Evolutionary conservation across 257 asterid genomes (phyloP), one percentile per base, ranked within the genome.

Genomic region (Marsdenia floribunda): DNA sequence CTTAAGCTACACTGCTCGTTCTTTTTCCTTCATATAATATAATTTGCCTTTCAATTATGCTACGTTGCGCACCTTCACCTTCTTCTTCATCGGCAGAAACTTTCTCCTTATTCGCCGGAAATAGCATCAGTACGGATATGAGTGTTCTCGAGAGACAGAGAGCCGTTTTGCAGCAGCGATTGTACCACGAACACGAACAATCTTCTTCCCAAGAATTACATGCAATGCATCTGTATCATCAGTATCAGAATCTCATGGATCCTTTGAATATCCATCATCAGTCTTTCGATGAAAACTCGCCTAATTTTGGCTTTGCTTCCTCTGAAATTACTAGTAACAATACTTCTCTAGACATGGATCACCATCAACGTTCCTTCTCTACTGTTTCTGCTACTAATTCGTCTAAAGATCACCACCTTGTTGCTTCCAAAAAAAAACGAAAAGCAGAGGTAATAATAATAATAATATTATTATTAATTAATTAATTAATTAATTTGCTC

Each of bases 91-190:
- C 77, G 19, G 75, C 77, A 42, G 73, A 77, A 72, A 78, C 68
- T 59, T 67, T 72, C 59, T 8, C 71, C 50, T 21, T 55, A 21
- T 74, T n/a, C 54, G 68, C 40, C 57, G 68, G 73, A 13, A 65
- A 81, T 79, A 80, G 49, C 6, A 7, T 0, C 33, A 9, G 16
- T 37, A 38, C 53, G 15, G 88, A 86, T 54, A 70, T 81, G 55
- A 86, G 79, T 73, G 87, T 90, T 38, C 87, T 88, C 13, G 90
- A 86, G 65, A 74, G 91, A 50, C 92, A 90, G 74, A 76, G 74
- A 49, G 84, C 79, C 33, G 35, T 80, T 22, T 78, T 85, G 57
- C 88, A 81, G 53, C 88, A 81, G 47, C 89, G 87, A 9, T 71
- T 84, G 14, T 82, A 76, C 58, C 83, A 69, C 1, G 77, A 81